Evolutionary conservation across 192 early-diverging fungal species (phyloP).

Genomic region (Phlyctochytrium arcticum): DNA sequence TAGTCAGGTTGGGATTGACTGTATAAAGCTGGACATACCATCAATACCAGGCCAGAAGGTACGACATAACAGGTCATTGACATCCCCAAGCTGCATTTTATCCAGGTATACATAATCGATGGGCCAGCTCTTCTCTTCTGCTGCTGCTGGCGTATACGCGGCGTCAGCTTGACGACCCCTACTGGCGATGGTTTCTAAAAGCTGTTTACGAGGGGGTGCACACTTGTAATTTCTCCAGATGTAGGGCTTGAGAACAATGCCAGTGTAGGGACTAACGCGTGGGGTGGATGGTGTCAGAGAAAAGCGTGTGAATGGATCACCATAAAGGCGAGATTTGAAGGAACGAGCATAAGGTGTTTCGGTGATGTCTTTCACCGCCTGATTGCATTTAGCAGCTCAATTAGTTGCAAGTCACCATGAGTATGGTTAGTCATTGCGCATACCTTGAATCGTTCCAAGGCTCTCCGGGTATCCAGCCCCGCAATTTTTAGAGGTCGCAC

Average conservation of each 20-base stretch:
- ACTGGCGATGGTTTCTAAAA: constrained; percentile 46
- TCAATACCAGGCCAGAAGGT: constrained; percentile 91
- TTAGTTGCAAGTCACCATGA: too few relatives aligned
- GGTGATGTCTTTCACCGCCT: constrained; percentile 34
- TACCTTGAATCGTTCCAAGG: constrained; percentile 12
- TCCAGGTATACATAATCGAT: constrained; percentile 84
- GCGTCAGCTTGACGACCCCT: too few relatives aligned
- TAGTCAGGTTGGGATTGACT: too few relatives aligned
- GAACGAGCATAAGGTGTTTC: constrained; percentile 65
- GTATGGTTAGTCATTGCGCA: background rate
- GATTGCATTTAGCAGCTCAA: background rate
- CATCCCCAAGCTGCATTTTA: constrained; percentile 59
- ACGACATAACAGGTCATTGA: constrained; percentile 69
- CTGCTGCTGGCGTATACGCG: too few relatives aligned
- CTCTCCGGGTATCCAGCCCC: constrained; percentile 9
- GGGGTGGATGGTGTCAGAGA: constrained; percentile 56
- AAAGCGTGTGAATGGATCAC: constrained; percentile 46
- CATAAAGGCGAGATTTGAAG: constrained; percentile 71
- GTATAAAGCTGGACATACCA: constrained; percentile 36
- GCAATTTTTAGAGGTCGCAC: background rate
- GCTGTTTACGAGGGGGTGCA: constrained; percentile 38
- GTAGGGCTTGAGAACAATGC: constrained; percentile 71
- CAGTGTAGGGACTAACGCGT: constrained; percentile 60
- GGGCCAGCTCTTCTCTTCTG: constrained; percentile 18
- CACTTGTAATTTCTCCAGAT: constrained; percentile 71